Percentiles rank a stretch among this genome's conserved stretches.
Conservation (phyloP, 2,329 filamentous ascomycete species). For the Allantophomopsis lycopodina region DNA sequence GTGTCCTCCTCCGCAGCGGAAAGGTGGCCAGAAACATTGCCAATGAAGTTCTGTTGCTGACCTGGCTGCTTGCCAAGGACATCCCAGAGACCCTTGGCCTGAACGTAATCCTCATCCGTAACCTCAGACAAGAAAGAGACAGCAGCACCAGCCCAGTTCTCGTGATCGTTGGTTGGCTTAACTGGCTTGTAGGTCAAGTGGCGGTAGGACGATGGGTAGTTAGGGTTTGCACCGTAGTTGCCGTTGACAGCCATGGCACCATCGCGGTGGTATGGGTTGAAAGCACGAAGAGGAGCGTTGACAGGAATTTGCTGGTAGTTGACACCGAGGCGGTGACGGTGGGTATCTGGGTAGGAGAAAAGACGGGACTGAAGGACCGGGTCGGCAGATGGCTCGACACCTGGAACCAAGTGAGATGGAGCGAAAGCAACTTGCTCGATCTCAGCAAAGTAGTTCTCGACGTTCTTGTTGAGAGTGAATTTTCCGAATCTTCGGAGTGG, state of each 20-base stretch:
- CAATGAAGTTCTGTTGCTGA: constrained; percentile 47
- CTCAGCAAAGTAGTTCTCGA: constrained; percentile 47
- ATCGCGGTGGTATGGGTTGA: constrained; percentile 62
- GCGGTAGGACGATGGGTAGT: constrained; percentile 39
- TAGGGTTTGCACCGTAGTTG: constrained; percentile 46
- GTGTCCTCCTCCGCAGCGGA: constrained; percentile 36
- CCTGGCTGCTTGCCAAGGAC: constrained; percentile 22
- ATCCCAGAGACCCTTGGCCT: constrained; percentile 19
- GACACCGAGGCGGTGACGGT: constrained; percentile 39
- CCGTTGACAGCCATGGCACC: constrained; percentile 56
- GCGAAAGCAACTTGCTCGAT: constrained; percentile 61
- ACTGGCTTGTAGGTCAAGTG: constrained; percentile 27
- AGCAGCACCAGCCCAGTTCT: constrained; percentile 31
- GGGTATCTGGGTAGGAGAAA: constrained; percentile 58
- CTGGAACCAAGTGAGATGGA: constrained; percentile 51
- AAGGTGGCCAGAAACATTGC: constrained; percentile 44
- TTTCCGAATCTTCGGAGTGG: constrained; percentile 47
- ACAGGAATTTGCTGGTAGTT: constrained; percentile 47
- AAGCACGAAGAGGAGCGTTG: constrained; percentile 28
- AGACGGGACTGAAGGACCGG: constrained; percentile 56
- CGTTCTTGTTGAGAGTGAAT: constrained; percentile 51
- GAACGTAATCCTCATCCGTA: constrained; percentile 17
- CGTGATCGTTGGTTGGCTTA: constrained; percentile 26
- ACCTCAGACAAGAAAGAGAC: constrained; percentile 28
- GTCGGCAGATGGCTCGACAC: constrained; percentile 56